phyloP scores from a whole-genome alignment of 2,329 filamentous ascomycete genomes.

The Coniochaeta prunicola region DNA sequence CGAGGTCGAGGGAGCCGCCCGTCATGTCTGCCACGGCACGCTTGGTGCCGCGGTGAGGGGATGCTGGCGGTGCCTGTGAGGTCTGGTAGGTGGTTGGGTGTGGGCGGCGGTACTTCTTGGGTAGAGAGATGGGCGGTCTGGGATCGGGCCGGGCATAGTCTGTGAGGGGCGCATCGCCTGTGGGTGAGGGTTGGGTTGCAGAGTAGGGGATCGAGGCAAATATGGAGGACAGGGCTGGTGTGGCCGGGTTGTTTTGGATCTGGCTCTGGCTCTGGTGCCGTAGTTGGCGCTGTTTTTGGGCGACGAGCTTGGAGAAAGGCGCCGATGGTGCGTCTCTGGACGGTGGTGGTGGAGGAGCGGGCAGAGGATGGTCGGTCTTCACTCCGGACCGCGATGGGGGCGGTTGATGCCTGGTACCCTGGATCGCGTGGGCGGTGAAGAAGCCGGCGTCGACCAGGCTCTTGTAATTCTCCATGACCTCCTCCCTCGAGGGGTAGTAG shows the following conservation, averaged over 20 bases:
- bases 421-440: conserved; percentile 51
- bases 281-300: conserved; percentile 9
- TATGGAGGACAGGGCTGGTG: conserved; percentile 12
- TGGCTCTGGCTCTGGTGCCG: background rate
- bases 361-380: background rate
- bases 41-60: conserved; percentile 39
- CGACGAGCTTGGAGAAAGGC: conserved; percentile 1
- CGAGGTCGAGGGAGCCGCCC: conserved; percentile 16
- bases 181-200: conserved; percentile 23
- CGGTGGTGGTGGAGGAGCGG: background rate
- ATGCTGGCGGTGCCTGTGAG: conserved; percentile 7
- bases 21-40: conserved; percentile 28
- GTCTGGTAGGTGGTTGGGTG: background rate
- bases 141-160: background rate
- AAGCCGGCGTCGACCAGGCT: conserved; percentile 50
- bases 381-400: conserved; percentile 8
- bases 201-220: conserved; percentile 14
- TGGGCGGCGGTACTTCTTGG: background rate
- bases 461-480: conserved; percentile 49
- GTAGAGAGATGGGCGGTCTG: background rate
- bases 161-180: background rate
- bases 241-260: conserved; percentile 5
- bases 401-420: conserved; percentile 43
- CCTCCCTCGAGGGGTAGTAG: conserved; percentile 31
- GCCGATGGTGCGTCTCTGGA: conserved; percentile 7